Base-by-base conservation (phyloP, 2,329 filamentous ascomycete species). In the Fusarium duplospermum region DNA sequence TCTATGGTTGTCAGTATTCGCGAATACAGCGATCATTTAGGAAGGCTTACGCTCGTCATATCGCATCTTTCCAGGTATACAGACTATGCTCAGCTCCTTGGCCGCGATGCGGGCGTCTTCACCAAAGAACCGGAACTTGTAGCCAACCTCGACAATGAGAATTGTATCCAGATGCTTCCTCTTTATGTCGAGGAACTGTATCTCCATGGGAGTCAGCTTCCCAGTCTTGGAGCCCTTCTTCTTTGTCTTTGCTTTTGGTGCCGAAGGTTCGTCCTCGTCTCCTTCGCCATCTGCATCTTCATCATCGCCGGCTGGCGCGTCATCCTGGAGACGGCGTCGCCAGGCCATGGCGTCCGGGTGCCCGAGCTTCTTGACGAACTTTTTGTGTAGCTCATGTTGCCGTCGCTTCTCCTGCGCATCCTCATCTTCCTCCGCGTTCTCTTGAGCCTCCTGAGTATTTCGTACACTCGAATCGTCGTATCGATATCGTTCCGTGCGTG, bases 121-220 rank as follows among this genome's bases (percentile, higher is more conserved):
- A 13, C 96, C 96, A 80, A 98, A 98, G 85, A 99, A 98, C 36
- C 93, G 92, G 84, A 97, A 99, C 81, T 99, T 99, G 85, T 99
- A 99, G 60, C 96, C 96, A 10, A 98, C 96, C 81, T 99, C 96
- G 62, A 98, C 92, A 14, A 98, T 93, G 63, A 99, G 87, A 22
- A 99, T 79, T 0, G 96, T 96, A 80, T 98, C 96, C 85, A 94
- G 89, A 80, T 98, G 92, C 76, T 96, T 94, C 69, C 91, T 89
- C 84, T 99, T 99, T 82, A 99, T 97, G 20, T 97, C 95, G 7
- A 99, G 88, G 67, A 98, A 93, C 79, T 98, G 96, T 45, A 93
- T 89, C 82, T 98, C 95, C 91, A 99, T 93, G 0, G 96, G 96
- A 0, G 96, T 99, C 69, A 99, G 89, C 81, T 98, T 98, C 64